A percentile compares a stretch with the other conserved stretches of the same genome.
Conservation (phyloP, 129 eudicot species). For the Helianthus tuberosus region DNA sequence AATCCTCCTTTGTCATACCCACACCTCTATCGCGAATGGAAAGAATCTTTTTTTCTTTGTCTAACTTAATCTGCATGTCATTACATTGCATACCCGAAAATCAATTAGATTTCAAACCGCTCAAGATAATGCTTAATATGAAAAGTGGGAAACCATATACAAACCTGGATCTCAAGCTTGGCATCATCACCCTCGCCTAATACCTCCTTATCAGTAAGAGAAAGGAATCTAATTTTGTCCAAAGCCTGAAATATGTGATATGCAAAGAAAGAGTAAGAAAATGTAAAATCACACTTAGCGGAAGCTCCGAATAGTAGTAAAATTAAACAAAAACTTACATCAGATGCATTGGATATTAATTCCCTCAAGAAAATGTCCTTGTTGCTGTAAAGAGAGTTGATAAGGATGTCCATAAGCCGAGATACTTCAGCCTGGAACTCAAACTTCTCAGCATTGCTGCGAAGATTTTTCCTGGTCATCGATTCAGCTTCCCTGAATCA, state of each 20-base stretch:
- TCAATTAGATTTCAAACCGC: slow-evolving; percentile 1
- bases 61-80: slow-evolving; percentile 76
- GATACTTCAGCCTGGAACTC: slow-evolving; percentile 99
- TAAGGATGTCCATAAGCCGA: slow-evolving; percentile 97
- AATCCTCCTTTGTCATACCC: slow-evolving; percentile 98
- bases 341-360: slow-evolving; percentile 99
- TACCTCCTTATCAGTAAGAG: slow-evolving; percentile 91
- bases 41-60: slow-evolving; percentile 86
- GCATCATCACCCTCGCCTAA: slow-evolving; percentile 91
- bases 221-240: slow-evolving; percentile 91
- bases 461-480: slow-evolving; percentile 78
- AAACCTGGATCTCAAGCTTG: slow-evolving; percentile 92
- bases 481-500: slow-evolving; percentile 87
- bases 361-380: slow-evolving; percentile 98
- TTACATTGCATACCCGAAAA: neutral
- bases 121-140: neutral
- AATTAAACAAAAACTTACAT: slow-evolving; percentile 49
- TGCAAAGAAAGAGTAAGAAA: slow-evolving; percentile 4
- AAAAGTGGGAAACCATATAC: slow-evolving; percentile 20
- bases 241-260: slow-evolving; percentile 56
- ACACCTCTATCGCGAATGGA: slow-evolving; percentile 97
- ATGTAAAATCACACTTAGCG: neutral
- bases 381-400: slow-evolving; percentile 97
- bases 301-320: neutral
- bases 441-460: slow-evolving; percentile 87